Evolutionary conservation across 306 rosid genomes (phyloP), one percentile per base, ranked within the genome.

Genomic region (Urtica urens): DNA sequence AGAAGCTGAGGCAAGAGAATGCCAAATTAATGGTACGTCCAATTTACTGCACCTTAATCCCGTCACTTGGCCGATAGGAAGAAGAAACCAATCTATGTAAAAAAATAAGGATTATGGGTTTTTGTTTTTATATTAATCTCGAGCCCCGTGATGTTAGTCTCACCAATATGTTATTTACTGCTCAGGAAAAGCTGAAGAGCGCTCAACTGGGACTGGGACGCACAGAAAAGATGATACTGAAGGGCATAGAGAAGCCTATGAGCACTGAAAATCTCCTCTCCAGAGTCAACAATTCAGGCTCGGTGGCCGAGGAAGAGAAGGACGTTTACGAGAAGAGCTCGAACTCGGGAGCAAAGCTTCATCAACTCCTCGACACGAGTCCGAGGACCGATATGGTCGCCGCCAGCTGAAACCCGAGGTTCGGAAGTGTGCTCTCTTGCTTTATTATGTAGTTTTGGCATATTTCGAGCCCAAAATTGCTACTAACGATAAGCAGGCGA

Each of bases 401-500:
- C 14, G 99, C 99, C 45, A 73, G 94, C 71, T 90, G 73, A 76
- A n/a, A n/a, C n/a, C n/a, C n/a, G n/a, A n/a, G n/a, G n/a, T n/a
- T n/a, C n/a, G n/a, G n/a, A n/a, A n/a, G n/a, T n/a, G n/a, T n/a
- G n/a, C 74, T 59, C 68, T 44, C 74, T 47, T 63, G 60, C 48
- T 47, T 57, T 34, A 67, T 74, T 37, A 44, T 60, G 94, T 85
- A 81, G 77, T 90, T 90, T 85, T 90, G 99, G 95, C 94, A 77
- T 82, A 82, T 90, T 82, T 71, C 63, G 60, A 75, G 93, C 60
- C 87, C 99, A 82, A 78, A 82, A 82, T 67, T 82, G 71, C 84
- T 62, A 72, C 94, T 85, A 71, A 79, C 92, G 55, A 71, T 65
- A 59, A 77, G 70, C 66, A 53, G 67, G 57, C 30, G 62, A 66